These are phyloP conservation scores for Vitis vinifera DNA, from an alignment of 164 flowering plant species.

Conservation along the genomic window DNA sequence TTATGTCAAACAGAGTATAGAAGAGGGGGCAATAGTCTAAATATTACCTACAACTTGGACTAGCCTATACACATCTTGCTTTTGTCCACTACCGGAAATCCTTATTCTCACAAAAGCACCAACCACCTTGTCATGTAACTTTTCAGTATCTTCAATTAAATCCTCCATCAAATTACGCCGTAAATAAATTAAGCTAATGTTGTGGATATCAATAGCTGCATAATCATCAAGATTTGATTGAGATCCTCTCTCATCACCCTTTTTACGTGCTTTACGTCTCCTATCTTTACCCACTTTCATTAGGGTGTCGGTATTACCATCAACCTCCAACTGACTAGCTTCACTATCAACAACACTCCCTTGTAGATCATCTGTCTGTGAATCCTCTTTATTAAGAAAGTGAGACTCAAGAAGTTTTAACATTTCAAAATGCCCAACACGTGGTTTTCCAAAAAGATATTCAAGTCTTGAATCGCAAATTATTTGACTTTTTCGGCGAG, in stretches of 20 bases:
- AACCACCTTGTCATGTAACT: constrained; percentile 70
- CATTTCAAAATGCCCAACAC: constrained; percentile 98
- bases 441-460: constrained; percentile 78
- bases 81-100: constrained; percentile 76
- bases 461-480: constrained; percentile 82
- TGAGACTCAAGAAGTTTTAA: constrained; percentile 90
- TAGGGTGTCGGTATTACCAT: constrained; percentile 41
- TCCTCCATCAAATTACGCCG: constrained; percentile 79
- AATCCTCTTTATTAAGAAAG: constrained; percentile 64
- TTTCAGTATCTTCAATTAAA: constrained; percentile 67
- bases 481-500: constrained; percentile 81
- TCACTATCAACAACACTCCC: constrained; percentile 69
- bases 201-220: constrained; percentile 94
- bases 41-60: constrained; percentile 90
- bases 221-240: constrained; percentile 78
- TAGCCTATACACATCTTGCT: constrained; percentile 92
- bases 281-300: constrained; percentile 48
- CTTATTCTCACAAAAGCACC: constrained; percentile 88
- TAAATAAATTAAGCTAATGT: constrained; percentile 79
- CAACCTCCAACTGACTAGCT: constrained; percentile 53
- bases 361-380: constrained; percentile 56
- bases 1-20: neutral
- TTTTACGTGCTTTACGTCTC: constrained; percentile 67
- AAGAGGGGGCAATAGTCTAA: constrained; percentile 1
- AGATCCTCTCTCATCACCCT: constrained; percentile 48